Percentiles rank a stretch among this genome's conserved stretches.
Evolutionary conservation across 2,329 filamentous ascomycete species (phyloP).

Genomic region (Curvularia hawaiiensis): DNA sequence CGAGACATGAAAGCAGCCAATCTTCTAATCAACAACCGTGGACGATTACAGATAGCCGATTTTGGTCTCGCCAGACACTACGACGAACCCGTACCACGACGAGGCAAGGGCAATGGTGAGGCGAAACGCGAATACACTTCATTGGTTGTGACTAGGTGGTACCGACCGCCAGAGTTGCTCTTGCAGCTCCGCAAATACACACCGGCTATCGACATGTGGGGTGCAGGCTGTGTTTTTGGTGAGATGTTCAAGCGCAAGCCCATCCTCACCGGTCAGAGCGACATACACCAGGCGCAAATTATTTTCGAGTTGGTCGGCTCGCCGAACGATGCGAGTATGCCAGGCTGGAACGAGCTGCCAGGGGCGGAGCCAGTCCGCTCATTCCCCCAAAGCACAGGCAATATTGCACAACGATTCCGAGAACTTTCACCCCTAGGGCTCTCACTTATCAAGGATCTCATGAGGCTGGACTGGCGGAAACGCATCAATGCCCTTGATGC

Average conservation of each 20-base stretch:
- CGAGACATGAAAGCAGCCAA: slow-evolving; percentile 99
- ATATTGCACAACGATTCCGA: slow-evolving; percentile 74
- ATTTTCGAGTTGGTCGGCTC: slow-evolving; percentile 94
- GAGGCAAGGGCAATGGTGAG: slow-evolving; percentile 80
- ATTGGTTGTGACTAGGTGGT: slow-evolving; percentile 97
- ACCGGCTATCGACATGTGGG: slow-evolving; percentile 98
- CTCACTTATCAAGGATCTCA: slow-evolving; percentile 77
- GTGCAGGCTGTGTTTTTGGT: slow-evolving; percentile 97
- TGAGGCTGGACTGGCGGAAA: slow-evolving; percentile 86
- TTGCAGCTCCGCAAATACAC: slow-evolving; percentile 89
- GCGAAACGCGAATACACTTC: slow-evolving; percentile 91
- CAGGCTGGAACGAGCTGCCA: slow-evolving; percentile 82
- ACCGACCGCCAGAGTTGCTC: slow-evolving; percentile 89
- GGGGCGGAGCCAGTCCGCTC: slow-evolving; percentile 75
- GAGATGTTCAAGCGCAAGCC: slow-evolving; percentile 97
- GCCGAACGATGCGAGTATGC: slow-evolving; percentile 90
- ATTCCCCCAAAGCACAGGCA: slow-evolving; percentile 66
- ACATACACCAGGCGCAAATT: slow-evolving; percentile 85
- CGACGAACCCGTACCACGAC: slow-evolving; percentile 78
- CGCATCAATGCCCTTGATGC: slow-evolving; percentile 95
- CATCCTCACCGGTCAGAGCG: slow-evolving; percentile 87
- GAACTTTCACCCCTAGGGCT: slow-evolving; percentile 76
- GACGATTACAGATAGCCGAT: slow-evolving; percentile 94
- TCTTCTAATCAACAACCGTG: slow-evolving; percentile 91
- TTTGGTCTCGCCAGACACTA: slow-evolving; percentile 95